Percentiles rank a stretch among this genome's conserved stretches.
phyloP scores from a whole-genome alignment of 2,329 filamentous ascomycete species.

The Basipetospora sp. region DNA sequence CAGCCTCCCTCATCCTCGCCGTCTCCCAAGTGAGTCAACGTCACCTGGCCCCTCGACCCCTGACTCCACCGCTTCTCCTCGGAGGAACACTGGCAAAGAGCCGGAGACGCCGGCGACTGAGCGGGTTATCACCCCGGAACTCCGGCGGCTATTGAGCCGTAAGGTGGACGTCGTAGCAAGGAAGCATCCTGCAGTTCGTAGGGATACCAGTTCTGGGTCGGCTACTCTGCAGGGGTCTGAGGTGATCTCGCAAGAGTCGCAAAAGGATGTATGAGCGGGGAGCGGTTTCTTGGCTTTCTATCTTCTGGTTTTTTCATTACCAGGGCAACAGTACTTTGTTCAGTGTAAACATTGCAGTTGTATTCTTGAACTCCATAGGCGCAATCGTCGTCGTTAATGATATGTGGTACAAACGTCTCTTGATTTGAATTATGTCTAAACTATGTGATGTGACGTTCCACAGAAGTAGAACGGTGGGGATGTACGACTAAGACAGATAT shows the following conservation, averaged over 20 bases:
- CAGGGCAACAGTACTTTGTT: no score
- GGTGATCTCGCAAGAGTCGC: background rate
- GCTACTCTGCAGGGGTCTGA: background rate
- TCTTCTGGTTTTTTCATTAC: no score
- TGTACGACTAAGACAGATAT: no score
- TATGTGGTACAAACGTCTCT: no score
- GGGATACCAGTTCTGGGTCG: background rate
- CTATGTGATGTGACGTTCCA: no score
- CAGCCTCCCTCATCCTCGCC: slow-evolving; percentile 47
- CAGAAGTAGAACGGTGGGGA: no score
- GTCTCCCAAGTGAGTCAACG: slow-evolving; percentile 18
- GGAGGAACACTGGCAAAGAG: slow-evolving; percentile 15
- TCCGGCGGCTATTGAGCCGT: slow-evolving; percentile 37
- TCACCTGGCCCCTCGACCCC: slow-evolving; percentile 9
- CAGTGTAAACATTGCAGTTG: no score
- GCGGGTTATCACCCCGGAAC: slow-evolving; percentile 41
- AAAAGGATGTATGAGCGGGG: no score
- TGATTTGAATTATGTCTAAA: no score
- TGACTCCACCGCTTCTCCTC: slow-evolving; percentile 7
- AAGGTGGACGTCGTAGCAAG: slow-evolving; percentile 29
- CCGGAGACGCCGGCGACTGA: slow-evolving; percentile 20
- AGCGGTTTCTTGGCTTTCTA: no score
- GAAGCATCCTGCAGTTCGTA: slow-evolving; percentile 6
- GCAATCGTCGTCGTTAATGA: no score
- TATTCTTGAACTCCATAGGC: no score